Evolutionary conservation across 495 filamentous ascomycete species (phyloP).

Genomic region (Hapsidospora chrysogenum): DNA sequence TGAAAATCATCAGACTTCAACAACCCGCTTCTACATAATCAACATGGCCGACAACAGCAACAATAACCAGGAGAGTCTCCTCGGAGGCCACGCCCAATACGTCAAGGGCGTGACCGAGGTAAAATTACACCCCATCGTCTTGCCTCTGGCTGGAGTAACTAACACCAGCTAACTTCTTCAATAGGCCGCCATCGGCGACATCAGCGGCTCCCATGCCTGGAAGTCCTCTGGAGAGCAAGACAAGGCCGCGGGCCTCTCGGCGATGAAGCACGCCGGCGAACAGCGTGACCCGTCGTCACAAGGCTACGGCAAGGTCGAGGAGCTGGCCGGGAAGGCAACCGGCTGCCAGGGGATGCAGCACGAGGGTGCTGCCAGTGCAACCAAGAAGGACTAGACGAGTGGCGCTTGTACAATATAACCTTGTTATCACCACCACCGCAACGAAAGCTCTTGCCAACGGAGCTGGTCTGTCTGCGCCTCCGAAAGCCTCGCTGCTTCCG

Average conservation of each 20-base stretch:
- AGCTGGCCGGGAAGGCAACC: slow-evolving; percentile 21
- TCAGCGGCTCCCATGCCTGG: slow-evolving; percentile 28
- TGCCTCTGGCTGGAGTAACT: no score
- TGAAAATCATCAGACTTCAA: no score
- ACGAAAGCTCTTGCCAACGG: no score
- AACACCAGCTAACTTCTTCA: slow-evolving; percentile 1
- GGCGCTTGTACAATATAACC: no score
- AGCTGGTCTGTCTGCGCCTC: no score
- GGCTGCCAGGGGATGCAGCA: slow-evolving; percentile 30
- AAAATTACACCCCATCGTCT: no score
- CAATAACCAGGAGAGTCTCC: slow-evolving; percentile 19
- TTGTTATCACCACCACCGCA: no score
- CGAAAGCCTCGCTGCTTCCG: no score
- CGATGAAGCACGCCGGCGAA: slow-evolving; percentile 23
- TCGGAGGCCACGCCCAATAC: slow-evolving; percentile 26
- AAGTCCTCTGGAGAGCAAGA: slow-evolving; percentile 24
- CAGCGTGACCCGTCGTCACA: slow-evolving; percentile 18
- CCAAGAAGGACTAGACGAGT: slow-evolving; percentile 5
- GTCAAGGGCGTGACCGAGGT: slow-evolving; percentile 32
- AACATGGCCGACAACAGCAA: no score
- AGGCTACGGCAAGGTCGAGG: slow-evolving; percentile 26
- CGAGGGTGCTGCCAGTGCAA: slow-evolving; percentile 23
- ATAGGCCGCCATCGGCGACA: slow-evolving; percentile 15
- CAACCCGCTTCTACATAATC: no score
- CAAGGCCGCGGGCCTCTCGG: slow-evolving; percentile 23